These are phyloP conservation scores for Colletotrichum tabaci DNA, from an alignment of 2,329 filamentous ascomycete genomes.

Conservation along the genomic window DNA sequence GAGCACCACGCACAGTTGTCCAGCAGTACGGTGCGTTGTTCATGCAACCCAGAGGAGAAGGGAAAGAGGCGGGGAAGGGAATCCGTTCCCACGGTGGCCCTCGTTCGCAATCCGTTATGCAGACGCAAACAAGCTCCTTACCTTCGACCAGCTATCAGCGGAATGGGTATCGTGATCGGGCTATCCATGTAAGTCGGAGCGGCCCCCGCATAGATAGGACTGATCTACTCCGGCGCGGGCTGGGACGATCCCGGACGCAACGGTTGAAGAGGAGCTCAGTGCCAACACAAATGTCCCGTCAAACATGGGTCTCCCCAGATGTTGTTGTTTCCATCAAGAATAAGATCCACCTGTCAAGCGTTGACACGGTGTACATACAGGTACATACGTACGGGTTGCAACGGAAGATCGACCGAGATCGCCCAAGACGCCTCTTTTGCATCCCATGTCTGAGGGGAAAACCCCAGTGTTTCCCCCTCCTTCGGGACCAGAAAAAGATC, in stretches of 20 bases:
- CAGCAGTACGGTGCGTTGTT: conserved; percentile 12
- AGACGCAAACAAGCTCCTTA: background rate
- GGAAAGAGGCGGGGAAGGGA: background rate
- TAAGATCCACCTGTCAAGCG: background rate
- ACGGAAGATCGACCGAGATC: no score
- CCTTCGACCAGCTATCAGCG: conserved; percentile 12
- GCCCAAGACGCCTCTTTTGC: background rate
- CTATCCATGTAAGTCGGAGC: conserved; percentile 5
- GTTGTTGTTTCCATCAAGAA: background rate
- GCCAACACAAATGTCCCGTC: conserved; percentile 6
- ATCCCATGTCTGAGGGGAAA: conserved; percentile 23
- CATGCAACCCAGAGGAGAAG: conserved; percentile 22
- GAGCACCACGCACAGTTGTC: conserved; percentile 6
- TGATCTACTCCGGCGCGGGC: conserved; percentile 27
- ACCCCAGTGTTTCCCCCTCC: conserved; percentile 10
- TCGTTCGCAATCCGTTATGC: background rate
- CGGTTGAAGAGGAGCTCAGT: conserved; percentile 7
- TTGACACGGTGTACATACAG: background rate
- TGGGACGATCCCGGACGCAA: conserved; percentile 30
- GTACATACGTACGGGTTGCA: no score
- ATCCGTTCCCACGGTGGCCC: conserved; percentile 3
- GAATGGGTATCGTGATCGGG: background rate
- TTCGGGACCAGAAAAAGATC: background rate
- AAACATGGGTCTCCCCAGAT: conserved; percentile 24
- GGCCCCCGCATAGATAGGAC: conserved; percentile 21